A percentile compares a stretch with the other conserved stretches of the same genome.
Evolutionary conservation across 768 basidiomycete genomes (phyloP).

Genomic region (Termitomyces sp.): DNA sequence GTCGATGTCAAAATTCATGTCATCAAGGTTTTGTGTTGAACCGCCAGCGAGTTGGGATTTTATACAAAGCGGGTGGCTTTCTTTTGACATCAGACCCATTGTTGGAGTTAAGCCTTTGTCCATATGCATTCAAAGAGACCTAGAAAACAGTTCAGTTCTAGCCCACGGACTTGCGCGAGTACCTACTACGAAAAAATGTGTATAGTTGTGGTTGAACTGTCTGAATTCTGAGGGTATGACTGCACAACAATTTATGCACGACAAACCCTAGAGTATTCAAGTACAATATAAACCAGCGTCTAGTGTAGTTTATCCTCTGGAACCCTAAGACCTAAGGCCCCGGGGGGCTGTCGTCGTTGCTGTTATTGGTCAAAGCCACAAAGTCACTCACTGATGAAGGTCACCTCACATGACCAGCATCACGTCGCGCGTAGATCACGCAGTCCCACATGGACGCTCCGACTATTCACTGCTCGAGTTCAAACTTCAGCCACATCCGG

Average conservation of each 20-base stretch:
- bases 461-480: no score
- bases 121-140: not conserved
- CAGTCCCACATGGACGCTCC: no score
- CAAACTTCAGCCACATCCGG: no score
- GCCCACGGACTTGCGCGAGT: not conserved
- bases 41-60: slow-evolving; percentile 1
- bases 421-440: not conserved
- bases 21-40: not conserved
- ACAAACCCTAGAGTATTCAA: no score
- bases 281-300: not conserved
- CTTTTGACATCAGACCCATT: slow-evolving; percentile 6
- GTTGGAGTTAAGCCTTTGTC: slow-evolving; percentile 3
- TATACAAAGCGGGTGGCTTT: slow-evolving; percentile 7
- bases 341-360: no score
- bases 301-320: no score
- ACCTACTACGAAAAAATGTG: not conserved
- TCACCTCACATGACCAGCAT: not conserved
- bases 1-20: slow-evolving; percentile 13
- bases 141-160: not conserved
- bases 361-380: no score
- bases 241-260: not conserved
- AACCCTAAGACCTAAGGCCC: not conserved
- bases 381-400: no score
- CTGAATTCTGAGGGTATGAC: not conserved
- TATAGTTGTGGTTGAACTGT: not conserved